Conservation (phyloP, 805 yeast genomes). For the Zygoascus biomembranicola region DNA sequence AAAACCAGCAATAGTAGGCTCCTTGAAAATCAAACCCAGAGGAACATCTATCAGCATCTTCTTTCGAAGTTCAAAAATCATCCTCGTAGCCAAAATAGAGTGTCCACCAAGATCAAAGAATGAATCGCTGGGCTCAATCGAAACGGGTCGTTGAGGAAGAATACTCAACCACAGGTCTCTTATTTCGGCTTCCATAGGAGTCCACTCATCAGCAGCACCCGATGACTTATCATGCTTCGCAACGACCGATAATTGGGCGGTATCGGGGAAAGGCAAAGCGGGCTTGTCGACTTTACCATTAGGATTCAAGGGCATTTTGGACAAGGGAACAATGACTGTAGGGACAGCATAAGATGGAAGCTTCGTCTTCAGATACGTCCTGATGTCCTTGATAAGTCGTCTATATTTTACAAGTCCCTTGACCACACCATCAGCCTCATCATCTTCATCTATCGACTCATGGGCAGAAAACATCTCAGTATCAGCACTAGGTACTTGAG, state of each 20-base stretch:
- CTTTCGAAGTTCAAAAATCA: conserved; percentile 88
- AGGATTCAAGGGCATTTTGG: conserved; percentile 86
- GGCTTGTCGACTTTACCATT: conserved; percentile 98
- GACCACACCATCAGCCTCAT: conserved; percentile 51
- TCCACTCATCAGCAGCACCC: conserved; percentile 41
- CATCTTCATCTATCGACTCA: conserved; percentile 33
- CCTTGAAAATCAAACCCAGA: conserved; percentile 79
- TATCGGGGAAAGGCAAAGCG: conserved; percentile 88
- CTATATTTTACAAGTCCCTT: conserved; percentile 70
- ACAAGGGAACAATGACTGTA: conserved; percentile 78
- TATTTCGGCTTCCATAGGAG: conserved; percentile 56
- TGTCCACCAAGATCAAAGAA: conserved; percentile 98
- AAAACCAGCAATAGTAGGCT: conserved; percentile 76
- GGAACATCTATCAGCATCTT: conserved; percentile 74
- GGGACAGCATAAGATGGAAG: conserved; percentile 93
- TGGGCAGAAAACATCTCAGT: conserved; percentile 35
- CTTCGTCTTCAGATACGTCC: conserved; percentile 75
- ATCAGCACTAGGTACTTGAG: conserved; percentile 34
- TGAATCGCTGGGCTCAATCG: conserved; percentile 69
- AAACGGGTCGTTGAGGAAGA: conserved; percentile 76
- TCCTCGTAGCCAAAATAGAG: conserved; percentile 90
- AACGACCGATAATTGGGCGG: conserved; percentile 74
- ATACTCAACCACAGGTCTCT: conserved; percentile 80
- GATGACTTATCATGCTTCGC: conserved; percentile 37
- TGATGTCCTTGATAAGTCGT: conserved; percentile 70